These are phyloP conservation scores for Aplosporella prunicola DNA, from an alignment of 2,329 filamentous ascomycete species.

Conservation along the genomic window DNA sequence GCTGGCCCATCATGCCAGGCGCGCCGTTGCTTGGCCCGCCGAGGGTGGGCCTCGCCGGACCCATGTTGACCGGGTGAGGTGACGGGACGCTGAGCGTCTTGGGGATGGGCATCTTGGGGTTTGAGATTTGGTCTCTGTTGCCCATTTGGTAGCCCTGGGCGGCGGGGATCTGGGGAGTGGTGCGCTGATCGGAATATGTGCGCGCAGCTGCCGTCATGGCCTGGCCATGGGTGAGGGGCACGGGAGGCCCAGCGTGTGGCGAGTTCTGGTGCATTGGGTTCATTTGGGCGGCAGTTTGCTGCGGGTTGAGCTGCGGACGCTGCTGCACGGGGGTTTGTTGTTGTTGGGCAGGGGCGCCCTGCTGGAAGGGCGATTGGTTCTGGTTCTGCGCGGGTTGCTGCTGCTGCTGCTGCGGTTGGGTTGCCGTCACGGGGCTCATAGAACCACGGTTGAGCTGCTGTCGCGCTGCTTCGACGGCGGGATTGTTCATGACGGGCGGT, in stretches of 20 bases:
- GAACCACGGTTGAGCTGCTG: conserved; percentile 8
- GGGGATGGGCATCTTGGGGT: conserved; percentile 68
- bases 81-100: conserved; percentile 66
- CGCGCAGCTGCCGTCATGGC: conserved; percentile 34
- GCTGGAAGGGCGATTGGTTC: no score
- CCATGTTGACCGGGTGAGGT: conserved; percentile 67
- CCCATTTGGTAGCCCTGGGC: conserved; percentile 24
- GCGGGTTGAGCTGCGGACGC: conserved; percentile 11
- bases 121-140: conserved; percentile 33
- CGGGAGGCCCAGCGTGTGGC: conserved; percentile 25
- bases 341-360: no score
- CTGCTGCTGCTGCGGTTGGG: conserved; percentile 9
- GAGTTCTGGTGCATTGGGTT: conserved; percentile 26
- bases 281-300: conserved; percentile 10
- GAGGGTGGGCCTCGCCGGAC: conserved; percentile 67
- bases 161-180: conserved; percentile 22
- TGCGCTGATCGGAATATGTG: conserved; percentile 26
- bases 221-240: conserved; percentile 35
- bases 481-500: conserved; percentile 16
- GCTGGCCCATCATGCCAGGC: conserved; percentile 78
- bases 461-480: conserved; percentile 7
- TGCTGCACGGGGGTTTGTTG: conserved; percentile 3
- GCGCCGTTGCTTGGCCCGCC: conserved; percentile 65
- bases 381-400: conserved; percentile 9
- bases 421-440: conserved; percentile 8